Evolutionary conservation across 495 filamentous ascomycete species (phyloP).

Genomic region (Neurospora hispaniola): DNA sequence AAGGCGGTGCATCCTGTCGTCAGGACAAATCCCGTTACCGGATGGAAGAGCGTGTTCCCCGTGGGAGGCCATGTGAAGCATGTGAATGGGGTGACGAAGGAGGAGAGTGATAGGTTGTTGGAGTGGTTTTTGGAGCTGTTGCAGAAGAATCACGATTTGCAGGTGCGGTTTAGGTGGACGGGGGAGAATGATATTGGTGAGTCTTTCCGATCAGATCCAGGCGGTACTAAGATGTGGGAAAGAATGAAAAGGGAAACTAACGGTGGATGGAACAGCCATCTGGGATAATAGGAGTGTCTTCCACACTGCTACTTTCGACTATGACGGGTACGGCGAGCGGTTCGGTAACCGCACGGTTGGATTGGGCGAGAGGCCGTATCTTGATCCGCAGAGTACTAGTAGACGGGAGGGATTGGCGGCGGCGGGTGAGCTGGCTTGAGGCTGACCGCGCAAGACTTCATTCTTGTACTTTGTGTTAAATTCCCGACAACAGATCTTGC

Average conservation of each 20-base stretch:
- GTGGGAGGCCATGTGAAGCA: slow-evolving; percentile 49
- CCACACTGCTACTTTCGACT: slow-evolving; percentile 61
- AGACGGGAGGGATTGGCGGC: slow-evolving; percentile 40
- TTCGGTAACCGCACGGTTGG: slow-evolving; percentile 53
- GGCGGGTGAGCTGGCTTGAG: not conserved
- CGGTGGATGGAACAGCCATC: slow-evolving; percentile 37
- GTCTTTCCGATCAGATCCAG: not conserved
- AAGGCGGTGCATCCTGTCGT: slow-evolving; percentile 57
- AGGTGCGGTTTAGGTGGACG: slow-evolving; percentile 57
- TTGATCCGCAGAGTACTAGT: slow-evolving; percentile 48
- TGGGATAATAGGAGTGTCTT: slow-evolving; percentile 67
- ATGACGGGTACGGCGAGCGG: slow-evolving; percentile 44
- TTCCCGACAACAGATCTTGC: no score
- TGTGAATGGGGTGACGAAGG: slow-evolving; percentile 54
- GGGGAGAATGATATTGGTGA: slow-evolving; percentile 46
- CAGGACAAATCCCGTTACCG: slow-evolving; percentile 67
- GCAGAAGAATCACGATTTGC: slow-evolving; percentile 63
- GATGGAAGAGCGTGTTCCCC: slow-evolving; percentile 64
- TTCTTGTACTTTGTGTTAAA: not conserved
- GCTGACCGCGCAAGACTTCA: not conserved
- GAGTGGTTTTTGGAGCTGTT: slow-evolving; percentile 49
- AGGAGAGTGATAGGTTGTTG: slow-evolving; percentile 50
- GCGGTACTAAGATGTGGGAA: no score
- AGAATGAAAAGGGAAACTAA: no score
- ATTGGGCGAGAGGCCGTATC: slow-evolving; percentile 55